These are phyloP conservation scores for Penicillium crustosum DNA, from an alignment of 2,329 filamentous ascomycete species.

Conservation along the genomic window DNA sequence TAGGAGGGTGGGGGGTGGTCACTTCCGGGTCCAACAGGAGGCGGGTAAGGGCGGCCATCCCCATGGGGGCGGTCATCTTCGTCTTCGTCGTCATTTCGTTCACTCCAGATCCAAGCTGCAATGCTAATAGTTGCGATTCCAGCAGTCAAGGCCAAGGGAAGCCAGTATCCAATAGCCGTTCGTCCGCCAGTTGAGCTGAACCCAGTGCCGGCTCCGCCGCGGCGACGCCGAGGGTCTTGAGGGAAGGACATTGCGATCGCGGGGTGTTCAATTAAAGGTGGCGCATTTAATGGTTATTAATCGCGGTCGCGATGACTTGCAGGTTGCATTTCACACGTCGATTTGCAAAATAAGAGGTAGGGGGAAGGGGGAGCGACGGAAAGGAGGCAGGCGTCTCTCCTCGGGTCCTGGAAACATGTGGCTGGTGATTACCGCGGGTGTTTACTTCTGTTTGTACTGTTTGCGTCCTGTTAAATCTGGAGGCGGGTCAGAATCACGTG, in stretches of 20 bases:
- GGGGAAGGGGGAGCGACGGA: slow-evolving; percentile 22
- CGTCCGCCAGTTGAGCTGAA: slow-evolving; percentile 45
- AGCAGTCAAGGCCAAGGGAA: slow-evolving; percentile 81
- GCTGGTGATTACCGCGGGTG: slow-evolving; percentile 39
- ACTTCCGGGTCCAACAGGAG: slow-evolving; percentile 26
- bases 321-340: slow-evolving; percentile 36
- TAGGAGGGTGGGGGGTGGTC: slow-evolving; percentile 32
- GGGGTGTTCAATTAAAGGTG: slow-evolving; percentile 24
- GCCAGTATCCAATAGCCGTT: slow-evolving; percentile 68
- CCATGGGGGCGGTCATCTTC: slow-evolving; percentile 55
- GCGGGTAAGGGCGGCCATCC: slow-evolving; percentile 26
- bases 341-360: slow-evolving; percentile 18
- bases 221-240: slow-evolving; percentile 41
- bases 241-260: slow-evolving; percentile 42
- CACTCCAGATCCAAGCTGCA: slow-evolving; percentile 91
- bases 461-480: slow-evolving; percentile 27
- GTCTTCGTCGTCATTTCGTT: slow-evolving; percentile 73
- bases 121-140: slow-evolving; percentile 83
- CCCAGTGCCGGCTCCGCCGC: slow-evolving; percentile 38
- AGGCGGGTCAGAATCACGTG: slow-evolving; percentile 21
- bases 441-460: slow-evolving; percentile 32
- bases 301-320: slow-evolving; percentile 25
- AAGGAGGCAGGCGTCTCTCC: slow-evolving; percentile 21
- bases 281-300: slow-evolving; percentile 29
- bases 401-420: slow-evolving; percentile 44